Evolutionary conservation across 495 filamentous ascomycete species (phyloP).

Genomic region (Penicillium canescens): DNA sequence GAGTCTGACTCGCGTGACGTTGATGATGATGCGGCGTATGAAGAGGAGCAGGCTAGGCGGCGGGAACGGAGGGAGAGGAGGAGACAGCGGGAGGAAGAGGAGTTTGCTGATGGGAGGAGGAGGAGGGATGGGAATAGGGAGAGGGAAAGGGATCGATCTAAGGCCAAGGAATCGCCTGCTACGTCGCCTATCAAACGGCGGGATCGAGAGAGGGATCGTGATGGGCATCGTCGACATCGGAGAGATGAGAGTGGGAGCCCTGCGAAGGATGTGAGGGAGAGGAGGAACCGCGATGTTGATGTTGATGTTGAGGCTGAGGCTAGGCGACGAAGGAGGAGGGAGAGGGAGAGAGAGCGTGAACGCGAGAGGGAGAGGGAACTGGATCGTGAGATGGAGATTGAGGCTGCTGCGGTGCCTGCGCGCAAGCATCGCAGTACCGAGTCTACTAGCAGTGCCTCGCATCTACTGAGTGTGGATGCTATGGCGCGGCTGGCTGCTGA

Average conservation of each 20-base stretch:
- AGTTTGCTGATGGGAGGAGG: slow-evolving; percentile 17
- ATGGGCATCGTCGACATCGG: slow-evolving; percentile 23
- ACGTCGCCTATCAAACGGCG: slow-evolving; percentile 34
- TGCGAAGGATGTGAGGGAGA: slow-evolving; percentile 18
- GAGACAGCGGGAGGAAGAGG: slow-evolving; percentile 16
- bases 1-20: slow-evolving; percentile 22
- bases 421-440: slow-evolving; percentile 42
- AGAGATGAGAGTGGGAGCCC: slow-evolving; percentile 26
- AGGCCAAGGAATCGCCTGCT: slow-evolving; percentile 37
- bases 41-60: slow-evolving; percentile 16
- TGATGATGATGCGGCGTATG: slow-evolving; percentile 12
- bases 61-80: slow-evolving; percentile 17
- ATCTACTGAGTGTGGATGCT: slow-evolving; percentile 50
- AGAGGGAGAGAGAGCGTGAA: slow-evolving; percentile 19
- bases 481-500: slow-evolving; percentile 62
- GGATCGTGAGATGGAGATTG: slow-evolving; percentile 12
- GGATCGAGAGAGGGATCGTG: slow-evolving; percentile 30
- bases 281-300: slow-evolving; percentile 19
- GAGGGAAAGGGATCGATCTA: slow-evolving; percentile 30
- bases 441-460: slow-evolving; percentile 40
- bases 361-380: slow-evolving; percentile 19
- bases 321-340: slow-evolving; percentile 17
- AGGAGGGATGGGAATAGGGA: slow-evolving; percentile 9
- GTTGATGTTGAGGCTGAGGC: slow-evolving; percentile 15
- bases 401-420: slow-evolving; percentile 18